Evolutionary conservation across 202 grass and related monocot genomes (phyloP), one percentile per base, ranked within the genome.

Genomic region (Saccharum hybrid): DNA sequence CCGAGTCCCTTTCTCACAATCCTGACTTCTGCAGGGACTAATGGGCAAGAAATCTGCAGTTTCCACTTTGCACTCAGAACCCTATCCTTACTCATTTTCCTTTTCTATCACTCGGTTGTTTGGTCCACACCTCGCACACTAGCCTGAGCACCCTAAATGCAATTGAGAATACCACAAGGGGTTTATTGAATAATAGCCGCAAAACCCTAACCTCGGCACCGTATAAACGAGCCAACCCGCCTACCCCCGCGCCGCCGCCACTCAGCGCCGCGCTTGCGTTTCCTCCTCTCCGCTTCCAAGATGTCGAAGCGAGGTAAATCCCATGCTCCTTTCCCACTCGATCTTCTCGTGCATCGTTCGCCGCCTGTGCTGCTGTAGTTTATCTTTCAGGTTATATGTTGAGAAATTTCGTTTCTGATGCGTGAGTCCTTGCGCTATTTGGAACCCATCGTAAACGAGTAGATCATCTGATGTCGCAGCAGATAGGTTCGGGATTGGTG

Each of bases 291-390:
- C 19, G 52, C 79, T 71, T 81, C 69, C 80, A 82, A 86, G 83
- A 96, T 96, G 94, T 93, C 94, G 86, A 96, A 96, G 86, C 86
- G 94, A 93, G 94, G 90, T 93, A 89, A 88, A 4, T 54, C 5
- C 31, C 13, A 40, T n/a, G 23, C 66, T 46, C n/a, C 45, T 31
- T 46, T 49, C 65, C 14, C 0, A 31, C 62, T 30, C 4, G 30
- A 67, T 66, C 45, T 22, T 30, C 2, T 34, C 42, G 4, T 23
- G 8, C 2, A 7, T 57, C 4, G 54, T 43, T 75, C 2, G 1
- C 66, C 26, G 37, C 41, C 57, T 40, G 78, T 18, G 19, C 46
- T 41, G 5, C 1, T 64, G 7, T 54, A 39, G 30, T 40, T 19
- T 61, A 28, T n/a, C 45, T 38, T 11, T 0, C 4, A 36, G 19